Conservation (phyloP, 495 filamentous ascomycete genomes). For the Tuber melanosporum region DNA sequence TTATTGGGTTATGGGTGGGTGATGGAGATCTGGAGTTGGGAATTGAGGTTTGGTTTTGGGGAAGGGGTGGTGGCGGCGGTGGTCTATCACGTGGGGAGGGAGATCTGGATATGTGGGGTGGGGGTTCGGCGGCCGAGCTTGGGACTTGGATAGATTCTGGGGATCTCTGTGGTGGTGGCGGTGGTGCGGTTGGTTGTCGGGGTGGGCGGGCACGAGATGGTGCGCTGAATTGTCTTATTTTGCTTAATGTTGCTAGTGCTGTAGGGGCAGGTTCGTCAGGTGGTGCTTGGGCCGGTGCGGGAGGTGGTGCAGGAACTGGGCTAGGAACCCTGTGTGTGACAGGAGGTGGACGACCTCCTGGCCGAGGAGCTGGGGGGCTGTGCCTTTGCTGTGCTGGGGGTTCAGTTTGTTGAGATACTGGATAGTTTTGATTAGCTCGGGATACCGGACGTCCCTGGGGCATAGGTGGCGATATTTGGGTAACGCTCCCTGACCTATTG, state of each 20-base stretch:
- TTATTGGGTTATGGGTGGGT: neutral
- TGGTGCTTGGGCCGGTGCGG: neutral
- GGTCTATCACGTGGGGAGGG: neutral
- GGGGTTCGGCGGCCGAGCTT: neutral
- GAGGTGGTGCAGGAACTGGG: neutral
- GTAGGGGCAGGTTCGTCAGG: neutral
- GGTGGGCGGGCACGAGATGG: neutral
- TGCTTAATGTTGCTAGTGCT: neutral
- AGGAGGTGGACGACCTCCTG: neutral
- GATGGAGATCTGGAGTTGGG: neutral
- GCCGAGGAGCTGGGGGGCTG: constrained; percentile 5
- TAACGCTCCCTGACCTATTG: neutral
- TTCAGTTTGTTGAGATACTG: neutral
- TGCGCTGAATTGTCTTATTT: neutral
- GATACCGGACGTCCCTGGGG: neutral
- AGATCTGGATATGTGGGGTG: neutral
- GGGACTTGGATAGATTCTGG: neutral
- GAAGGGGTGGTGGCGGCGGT: neutral
- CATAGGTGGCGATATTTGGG: neutral
- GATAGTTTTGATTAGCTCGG: neutral
- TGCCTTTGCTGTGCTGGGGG: neutral
- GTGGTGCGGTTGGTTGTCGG: neutral
- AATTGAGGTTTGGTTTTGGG: neutral
- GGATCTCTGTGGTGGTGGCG: neutral
- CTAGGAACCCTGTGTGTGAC: neutral